Base-by-base conservation (phyloP, 805 yeast genomes). In the Candida fluviatilis region DNA sequence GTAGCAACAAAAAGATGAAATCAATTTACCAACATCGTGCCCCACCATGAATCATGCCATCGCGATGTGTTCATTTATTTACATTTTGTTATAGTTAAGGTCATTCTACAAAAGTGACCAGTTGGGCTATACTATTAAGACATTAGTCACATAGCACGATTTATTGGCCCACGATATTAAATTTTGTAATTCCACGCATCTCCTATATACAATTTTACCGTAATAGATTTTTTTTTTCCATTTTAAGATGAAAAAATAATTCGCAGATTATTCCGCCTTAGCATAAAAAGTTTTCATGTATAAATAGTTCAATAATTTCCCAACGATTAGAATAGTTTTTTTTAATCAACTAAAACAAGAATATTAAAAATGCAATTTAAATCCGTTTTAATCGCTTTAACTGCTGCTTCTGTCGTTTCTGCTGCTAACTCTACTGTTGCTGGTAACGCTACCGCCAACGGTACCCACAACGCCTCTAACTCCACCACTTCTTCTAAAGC, bases 321-420 rank as follows among this genome's bases (percentile, higher is more conserved):
- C 26, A 3, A 29, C n/a, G n/a, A n/a, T n/a, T 19, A 13, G 15
- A 17, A 24, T 17, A 15, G 13, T 14, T 31, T 23, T n/a, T 24
- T 3, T 27, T 16, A 12, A 26, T 29, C 15, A 34, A 24, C 25
- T 27, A n/a, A n/a, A n/a, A n/a, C n/a, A n/a, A n/a, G n/a, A n/a
- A n/a, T n/a, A n/a, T n/a, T n/a, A n/a, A n/a, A 34, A 62, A 65
- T 65, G 71, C 70, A 65, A 62, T 61, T 64, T 61, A 52, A 56
- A 41, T 47, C 62, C 41, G 58, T 62, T 45, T 43, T 62, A 47
- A 49, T 60, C 53, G 62, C 69, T 49, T 58, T 66, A 57, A 52
- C 68, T 47, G 66, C 66, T 31, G 60, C 50, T 43, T 43, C 66
- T 36, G 65, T 58, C 40, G 68, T 55, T 42, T 55, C 64, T 34